Evolutionary conservation across 176 grass and related monocot species (phyloP).

Genomic region (Oropetium thomaeum): DNA sequence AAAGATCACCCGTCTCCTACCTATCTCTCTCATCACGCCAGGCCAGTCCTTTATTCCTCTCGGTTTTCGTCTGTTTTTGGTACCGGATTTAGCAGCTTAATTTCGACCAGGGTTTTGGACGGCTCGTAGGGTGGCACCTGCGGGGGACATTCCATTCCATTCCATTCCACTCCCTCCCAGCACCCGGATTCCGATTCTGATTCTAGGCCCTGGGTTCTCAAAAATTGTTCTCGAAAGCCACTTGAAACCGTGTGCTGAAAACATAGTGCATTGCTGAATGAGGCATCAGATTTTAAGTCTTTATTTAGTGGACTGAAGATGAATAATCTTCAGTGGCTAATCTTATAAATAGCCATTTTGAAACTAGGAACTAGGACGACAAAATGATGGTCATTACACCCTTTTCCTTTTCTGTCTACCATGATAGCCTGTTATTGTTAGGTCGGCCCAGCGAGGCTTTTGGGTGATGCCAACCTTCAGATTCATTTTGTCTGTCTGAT

Average conservation of each 20-base stretch:
- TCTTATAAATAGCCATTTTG: conserved; percentile 1
- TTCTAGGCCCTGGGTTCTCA: background rate
- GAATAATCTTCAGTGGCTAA: background rate
- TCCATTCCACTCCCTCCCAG: conserved; percentile 12
- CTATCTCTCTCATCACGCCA: background rate
- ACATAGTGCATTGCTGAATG: conserved; percentile 1
- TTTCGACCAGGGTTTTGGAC: conserved; percentile 37
- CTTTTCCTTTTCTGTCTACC: background rate
- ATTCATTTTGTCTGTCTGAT: conserved; percentile 6
- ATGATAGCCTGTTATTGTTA: conserved; percentile 26
- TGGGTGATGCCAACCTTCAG: conserved; percentile 26
- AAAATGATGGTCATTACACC: conserved; percentile 8
- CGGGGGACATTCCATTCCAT: conserved; percentile 41
- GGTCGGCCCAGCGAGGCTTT: conserved; percentile 17
- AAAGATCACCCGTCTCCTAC: conserved; percentile 36
- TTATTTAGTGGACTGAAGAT: conserved; percentile 13
- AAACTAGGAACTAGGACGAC: conserved; percentile 14
- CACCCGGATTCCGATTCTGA: conserved; percentile 31
- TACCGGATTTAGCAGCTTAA: conserved; percentile 22
- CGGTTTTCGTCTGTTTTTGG: conserved; percentile 19
- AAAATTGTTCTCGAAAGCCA: conserved; percentile 8
- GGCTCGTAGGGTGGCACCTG: conserved; percentile 42
- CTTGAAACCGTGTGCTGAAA: conserved; percentile 17
- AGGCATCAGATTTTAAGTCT: conserved; percentile 25
- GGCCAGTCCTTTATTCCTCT: conserved; percentile 44